These are phyloP conservation scores for Colletotrichum sublineola DNA, from an alignment of 2,329 filamentous ascomycete genomes.

Conservation along the genomic window DNA sequence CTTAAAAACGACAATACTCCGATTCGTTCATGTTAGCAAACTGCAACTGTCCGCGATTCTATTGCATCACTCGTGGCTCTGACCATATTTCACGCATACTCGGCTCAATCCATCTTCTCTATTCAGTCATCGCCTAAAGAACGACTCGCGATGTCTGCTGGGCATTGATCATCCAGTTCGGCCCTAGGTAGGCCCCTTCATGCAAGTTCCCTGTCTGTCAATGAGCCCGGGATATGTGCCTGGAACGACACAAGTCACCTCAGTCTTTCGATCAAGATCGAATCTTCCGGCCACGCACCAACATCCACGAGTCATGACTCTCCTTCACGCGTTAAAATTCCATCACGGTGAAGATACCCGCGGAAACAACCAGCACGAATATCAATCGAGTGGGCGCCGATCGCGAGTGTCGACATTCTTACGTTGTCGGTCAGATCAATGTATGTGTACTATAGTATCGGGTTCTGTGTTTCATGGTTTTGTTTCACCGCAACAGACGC, in stretches of 20 bases:
- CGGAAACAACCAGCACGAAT: neutral
- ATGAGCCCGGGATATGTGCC: neutral
- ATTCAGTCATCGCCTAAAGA: neutral
- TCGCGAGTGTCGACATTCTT: neutral
- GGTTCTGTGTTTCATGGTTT: slow-evolving; percentile 21
- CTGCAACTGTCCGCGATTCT: neutral
- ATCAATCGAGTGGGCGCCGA: neutral
- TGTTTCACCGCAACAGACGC: slow-evolving; percentile 21
- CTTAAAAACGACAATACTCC: neutral
- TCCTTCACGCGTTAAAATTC: neutral
- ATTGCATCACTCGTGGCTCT: neutral
- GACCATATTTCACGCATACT: neutral
- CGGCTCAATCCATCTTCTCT: neutral
- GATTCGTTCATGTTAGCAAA: neutral
- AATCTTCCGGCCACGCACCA: neutral
- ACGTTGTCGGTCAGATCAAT: neutral
- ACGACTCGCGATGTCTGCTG: neutral
- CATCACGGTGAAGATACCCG: neutral
- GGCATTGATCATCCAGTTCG: too few species aligned
- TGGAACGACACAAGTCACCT: neutral
- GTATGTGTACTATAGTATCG: neutral
- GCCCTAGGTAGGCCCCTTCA: neutral
- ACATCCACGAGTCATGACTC: neutral
- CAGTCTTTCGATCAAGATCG: neutral
- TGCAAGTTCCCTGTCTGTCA: slow-evolving; percentile 6